Evolutionary conservation across 2,329 filamentous ascomycete species (phyloP).

Genomic region (Botryosphaeria dothidea): DNA sequence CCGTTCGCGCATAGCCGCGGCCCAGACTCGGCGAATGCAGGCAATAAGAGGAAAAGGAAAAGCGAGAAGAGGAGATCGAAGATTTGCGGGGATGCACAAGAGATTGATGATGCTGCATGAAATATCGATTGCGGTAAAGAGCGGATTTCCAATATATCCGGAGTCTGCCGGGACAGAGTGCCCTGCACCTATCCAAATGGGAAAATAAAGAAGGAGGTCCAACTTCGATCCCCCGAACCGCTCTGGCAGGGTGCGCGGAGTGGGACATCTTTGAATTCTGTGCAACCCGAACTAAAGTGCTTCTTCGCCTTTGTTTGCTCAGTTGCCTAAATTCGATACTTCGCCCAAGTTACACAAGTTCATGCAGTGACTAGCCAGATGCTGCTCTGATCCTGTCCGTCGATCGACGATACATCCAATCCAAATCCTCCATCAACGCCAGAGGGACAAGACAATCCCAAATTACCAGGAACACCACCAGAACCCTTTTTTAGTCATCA

Average conservation of each 20-base stretch:
- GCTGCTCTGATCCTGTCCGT: background rate
- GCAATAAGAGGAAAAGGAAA: background rate
- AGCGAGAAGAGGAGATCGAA: background rate
- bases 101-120: background rate
- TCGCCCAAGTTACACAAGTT: background rate
- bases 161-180: background rate
- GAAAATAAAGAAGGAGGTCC: background rate
- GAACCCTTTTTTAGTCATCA: background rate
- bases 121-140: background rate
- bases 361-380: background rate
- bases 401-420: background rate
- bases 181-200: constrained; percentile 3
- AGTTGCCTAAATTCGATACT: background rate
- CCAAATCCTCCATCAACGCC: background rate
- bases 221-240: background rate
- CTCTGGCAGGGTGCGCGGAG: background rate
- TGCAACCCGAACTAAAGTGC: background rate
- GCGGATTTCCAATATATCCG: constrained; percentile 1
- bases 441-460: background rate
- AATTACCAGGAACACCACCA: background rate
- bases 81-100: background rate
- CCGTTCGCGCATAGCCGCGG: background rate
- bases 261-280: background rate
- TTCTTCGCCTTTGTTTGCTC: background rate
- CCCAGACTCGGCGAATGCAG: background rate